phyloP scores from a whole-genome alignment of 2,329 filamentous ascomycete species.

The Thelonectria blattea region DNA sequence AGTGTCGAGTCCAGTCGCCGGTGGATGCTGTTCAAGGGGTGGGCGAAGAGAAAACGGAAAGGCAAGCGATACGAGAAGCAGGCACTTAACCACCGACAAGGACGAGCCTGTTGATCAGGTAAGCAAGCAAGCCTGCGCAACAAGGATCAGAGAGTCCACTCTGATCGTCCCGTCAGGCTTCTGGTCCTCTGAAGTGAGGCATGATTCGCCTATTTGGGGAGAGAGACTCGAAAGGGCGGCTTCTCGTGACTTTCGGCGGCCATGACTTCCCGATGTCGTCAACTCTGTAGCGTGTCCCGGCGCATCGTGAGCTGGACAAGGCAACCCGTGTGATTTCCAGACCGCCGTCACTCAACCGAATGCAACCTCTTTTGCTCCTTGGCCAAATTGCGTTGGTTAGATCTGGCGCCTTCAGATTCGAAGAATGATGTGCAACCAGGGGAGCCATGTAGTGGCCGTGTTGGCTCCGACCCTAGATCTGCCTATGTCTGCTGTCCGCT shows the following conservation, averaged over 20 bases:
- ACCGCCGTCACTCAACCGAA: background rate
- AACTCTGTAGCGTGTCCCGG: background rate
- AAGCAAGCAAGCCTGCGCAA: background rate
- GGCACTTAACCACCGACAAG: conserved; percentile 14
- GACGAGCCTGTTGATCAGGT: background rate
- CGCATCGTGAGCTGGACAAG: background rate
- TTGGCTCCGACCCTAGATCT: conserved; percentile 4
- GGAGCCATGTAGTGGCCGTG: conserved; percentile 1
- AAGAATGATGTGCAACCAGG: conserved; percentile 2
- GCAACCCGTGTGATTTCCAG: background rate
- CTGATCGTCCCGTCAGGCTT: background rate
- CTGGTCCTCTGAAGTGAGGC: background rate
- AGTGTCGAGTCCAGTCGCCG: conserved; percentile 2
- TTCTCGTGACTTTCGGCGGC: too few species aligned
- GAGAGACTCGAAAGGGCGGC: too few species aligned
- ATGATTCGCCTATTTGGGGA: background rate
- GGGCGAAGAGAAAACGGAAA: background rate
- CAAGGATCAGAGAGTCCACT: background rate
- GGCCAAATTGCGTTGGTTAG: background rate
- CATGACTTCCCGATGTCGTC: background rate
- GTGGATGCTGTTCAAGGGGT: background rate
- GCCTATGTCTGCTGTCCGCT: background rate
- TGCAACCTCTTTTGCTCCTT: background rate
- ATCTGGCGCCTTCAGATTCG: conserved; percentile 2
- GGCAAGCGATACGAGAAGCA: conserved; percentile 1